Percentiles rank a stretch among this genome's conserved stretches.
Evolutionary conservation across 2,329 filamentous ascomycete species (phyloP).

Genomic region (Diaporthe sp.): DNA sequence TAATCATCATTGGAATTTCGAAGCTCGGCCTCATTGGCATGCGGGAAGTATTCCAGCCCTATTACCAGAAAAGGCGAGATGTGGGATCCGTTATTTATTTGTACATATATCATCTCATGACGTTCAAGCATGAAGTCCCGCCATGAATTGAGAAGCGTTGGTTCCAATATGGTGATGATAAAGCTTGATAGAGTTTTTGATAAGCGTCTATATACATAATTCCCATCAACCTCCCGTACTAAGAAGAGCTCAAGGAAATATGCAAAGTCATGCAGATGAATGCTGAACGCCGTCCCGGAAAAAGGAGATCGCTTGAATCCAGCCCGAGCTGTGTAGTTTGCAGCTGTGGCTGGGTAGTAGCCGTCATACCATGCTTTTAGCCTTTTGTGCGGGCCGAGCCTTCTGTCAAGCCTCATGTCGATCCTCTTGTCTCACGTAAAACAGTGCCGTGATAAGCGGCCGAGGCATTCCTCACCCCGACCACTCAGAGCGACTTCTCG

Average conservation of each 20-base stretch:
- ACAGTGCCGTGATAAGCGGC: not conserved
- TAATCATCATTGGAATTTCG: not conserved
- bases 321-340: not conserved
- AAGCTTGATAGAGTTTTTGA: not conserved
- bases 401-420: not conserved
- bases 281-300: constrained; percentile 17
- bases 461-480: constrained; percentile 44
- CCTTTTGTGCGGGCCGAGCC: not conserved
- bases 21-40: not conserved
- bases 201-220: constrained; percentile 12
- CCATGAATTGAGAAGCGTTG: not conserved
- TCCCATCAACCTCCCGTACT: not conserved
- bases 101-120: not conserved
- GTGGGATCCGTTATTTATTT: not conserved
- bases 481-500: constrained; percentile 63
- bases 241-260: constrained; percentile 6
- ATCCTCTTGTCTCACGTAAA: not conserved
- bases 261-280: constrained; percentile 16
- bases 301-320: not conserved
- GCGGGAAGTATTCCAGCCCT: too few relatives aligned
- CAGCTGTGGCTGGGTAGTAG: constrained; percentile 1
- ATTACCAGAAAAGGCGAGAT: not conserved
- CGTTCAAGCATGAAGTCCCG: not conserved
- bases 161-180: not conserved
- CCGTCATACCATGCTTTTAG: not conserved